Evolutionary conservation across 2,329 filamentous ascomycete species (phyloP).

Genomic region (Conoideocrella luteorostrata): DNA sequence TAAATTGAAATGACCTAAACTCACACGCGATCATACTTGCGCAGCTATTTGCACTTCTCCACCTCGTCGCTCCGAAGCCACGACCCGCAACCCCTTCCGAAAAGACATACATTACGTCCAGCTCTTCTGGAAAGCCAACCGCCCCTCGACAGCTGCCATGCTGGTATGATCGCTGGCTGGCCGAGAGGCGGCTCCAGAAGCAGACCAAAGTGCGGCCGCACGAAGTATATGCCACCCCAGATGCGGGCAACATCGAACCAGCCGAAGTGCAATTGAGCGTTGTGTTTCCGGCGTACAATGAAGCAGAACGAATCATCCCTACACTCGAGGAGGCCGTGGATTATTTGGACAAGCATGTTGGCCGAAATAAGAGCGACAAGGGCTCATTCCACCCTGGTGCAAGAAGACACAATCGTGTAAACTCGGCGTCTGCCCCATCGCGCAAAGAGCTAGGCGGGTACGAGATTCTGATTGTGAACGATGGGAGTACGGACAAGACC

Average conservation of each 20-base stretch:
- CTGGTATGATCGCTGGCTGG: conserved; percentile 76
- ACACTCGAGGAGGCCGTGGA: conserved; percentile 88
- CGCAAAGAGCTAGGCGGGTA: conserved; percentile 51
- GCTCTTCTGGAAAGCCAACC: conserved; percentile 42
- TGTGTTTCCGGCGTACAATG: conserved; percentile 93
- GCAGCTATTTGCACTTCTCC: conserved; percentile 58
- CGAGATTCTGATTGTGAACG: conserved; percentile 88
- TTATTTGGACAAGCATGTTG: conserved; percentile 75
- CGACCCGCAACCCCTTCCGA: conserved; percentile 69
- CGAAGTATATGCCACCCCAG: conserved; percentile 33
- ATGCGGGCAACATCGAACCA: conserved; percentile 59
- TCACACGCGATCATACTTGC: too few relatives aligned
- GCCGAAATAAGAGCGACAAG: conserved; percentile 33
- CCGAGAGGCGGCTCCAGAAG: conserved; percentile 48
- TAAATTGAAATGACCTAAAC: conserved; percentile 9
- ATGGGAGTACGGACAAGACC: conserved; percentile 80
- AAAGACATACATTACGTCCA: conserved; percentile 75
- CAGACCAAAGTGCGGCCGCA: conserved; percentile 24
- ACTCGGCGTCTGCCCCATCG: neutral
- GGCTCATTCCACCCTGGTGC: conserved; percentile 19
- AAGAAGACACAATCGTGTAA: conserved; percentile 26
- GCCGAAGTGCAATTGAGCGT: conserved; percentile 83
- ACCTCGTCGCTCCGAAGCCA: conserved; percentile 73
- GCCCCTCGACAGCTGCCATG: conserved; percentile 58
- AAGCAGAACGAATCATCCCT: conserved; percentile 72